These are phyloP conservation scores for Gorgonomyces haynaldii DNA, from an alignment of 192 early-diverging fungal genomes.

Conservation along the genomic window DNA sequence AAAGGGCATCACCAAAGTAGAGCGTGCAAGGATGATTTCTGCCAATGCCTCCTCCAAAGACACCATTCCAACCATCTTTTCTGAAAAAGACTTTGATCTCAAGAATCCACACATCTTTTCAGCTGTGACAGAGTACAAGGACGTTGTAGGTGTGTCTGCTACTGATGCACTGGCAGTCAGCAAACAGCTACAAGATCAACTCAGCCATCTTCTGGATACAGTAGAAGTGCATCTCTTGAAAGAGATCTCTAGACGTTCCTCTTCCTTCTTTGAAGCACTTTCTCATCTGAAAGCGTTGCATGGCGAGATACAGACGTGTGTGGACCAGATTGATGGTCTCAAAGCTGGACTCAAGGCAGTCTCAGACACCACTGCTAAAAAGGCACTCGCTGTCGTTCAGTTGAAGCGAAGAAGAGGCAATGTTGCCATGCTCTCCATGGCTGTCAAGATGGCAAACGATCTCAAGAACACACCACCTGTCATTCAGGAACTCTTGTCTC, in stretches of 20 bases:
- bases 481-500: conserved; percentile 68
- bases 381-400: conserved; percentile 75
- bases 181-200: conserved; percentile 72
- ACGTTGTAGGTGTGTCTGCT: conserved; percentile 36
- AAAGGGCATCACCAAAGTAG: conserved; percentile 23
- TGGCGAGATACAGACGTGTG: conserved; percentile 79
- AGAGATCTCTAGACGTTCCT: conserved; percentile 88
- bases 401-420: conserved; percentile 65
- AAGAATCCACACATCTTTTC: conserved; percentile 84
- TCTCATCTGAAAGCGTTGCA: conserved; percentile 87
- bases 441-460: conserved; percentile 61
- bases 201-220: conserved; percentile 82
- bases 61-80: conserved; percentile 80
- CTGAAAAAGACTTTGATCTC: conserved; percentile 72
- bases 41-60: conserved; percentile 61
- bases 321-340: conserved; percentile 73
- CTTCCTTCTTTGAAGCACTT: conserved; percentile 91
- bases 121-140: conserved; percentile 61
- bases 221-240: conserved; percentile 88
- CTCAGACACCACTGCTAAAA: conserved; percentile 50
- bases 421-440: conserved; percentile 52
- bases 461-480: conserved; percentile 69
- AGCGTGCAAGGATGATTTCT: conserved; percentile 39
- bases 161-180: conserved; percentile 44
- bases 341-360: conserved; percentile 57